Percentiles rank a stretch among this genome's conserved stretches.
Conservation (phyloP, 306 rosid genomes). For the Arachis stenosperma region DNA sequence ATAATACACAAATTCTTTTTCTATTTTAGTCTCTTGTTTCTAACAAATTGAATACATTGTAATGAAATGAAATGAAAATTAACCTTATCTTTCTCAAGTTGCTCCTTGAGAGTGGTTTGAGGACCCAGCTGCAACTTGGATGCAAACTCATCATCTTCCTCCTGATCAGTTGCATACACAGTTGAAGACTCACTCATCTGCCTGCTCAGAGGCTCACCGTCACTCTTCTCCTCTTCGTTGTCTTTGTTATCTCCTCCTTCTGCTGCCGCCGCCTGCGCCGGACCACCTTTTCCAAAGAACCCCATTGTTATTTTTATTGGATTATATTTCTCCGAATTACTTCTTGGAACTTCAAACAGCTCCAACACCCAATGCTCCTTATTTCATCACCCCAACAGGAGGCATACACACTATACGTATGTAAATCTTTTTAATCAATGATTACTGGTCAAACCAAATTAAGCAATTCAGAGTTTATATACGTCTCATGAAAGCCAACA, state of each 20-base stretch:
- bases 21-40: too few species aligned
- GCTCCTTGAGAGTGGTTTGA: constrained; percentile 73
- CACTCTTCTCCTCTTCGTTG: constrained; percentile 8
- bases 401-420: too few species aligned
- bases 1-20: too few species aligned
- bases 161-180: constrained; percentile 57
- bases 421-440: too few species aligned
- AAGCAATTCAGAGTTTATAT: neutral
- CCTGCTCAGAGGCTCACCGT: constrained; percentile 38
- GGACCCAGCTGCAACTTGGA: constrained; percentile 71
- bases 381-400: constrained; percentile 38
- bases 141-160: constrained; percentile 57
- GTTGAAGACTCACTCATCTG: constrained; percentile 57
- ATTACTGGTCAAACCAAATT: too few species aligned
- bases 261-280: neutral
- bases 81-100: constrained; percentile 90
- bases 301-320: constrained; percentile 45
- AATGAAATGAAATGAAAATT: neutral
- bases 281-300: neutral
- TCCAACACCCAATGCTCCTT: constrained; percentile 43
- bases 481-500: constrained; percentile 35
- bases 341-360: constrained; percentile 52
- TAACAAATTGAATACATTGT: too few species aligned
- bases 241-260: neutral
- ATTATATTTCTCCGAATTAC: too few species aligned